phyloP scores from a whole-genome alignment of 169 alveolate species.

The Cyclospora cayetanensis region DNA sequence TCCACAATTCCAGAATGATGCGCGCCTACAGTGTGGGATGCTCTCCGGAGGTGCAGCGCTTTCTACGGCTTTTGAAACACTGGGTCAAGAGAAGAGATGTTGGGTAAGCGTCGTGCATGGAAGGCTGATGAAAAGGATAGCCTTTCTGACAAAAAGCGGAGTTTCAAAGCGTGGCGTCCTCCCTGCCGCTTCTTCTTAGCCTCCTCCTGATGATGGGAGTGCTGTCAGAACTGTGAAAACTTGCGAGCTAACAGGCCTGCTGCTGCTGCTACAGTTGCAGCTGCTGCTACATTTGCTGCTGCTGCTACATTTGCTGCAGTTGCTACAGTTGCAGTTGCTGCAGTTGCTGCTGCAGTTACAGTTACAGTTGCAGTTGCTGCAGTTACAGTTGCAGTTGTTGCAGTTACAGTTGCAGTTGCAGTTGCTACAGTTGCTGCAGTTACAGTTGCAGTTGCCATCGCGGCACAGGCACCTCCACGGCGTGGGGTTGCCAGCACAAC shows the following conservation, averaged over 20 bases:
- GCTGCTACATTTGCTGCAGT: background rate
- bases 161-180: no score
- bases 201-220: no score
- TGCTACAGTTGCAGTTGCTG: background rate
- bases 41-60: background rate
- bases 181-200: no score
- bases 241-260: no score
- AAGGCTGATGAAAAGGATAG: no score
- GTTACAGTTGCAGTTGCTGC: background rate
- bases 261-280: background rate
- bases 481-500: no score
- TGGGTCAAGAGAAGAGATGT: slow-evolving; percentile 28
- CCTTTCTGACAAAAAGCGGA: no score
- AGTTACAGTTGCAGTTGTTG: background rate
- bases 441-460: background rate
- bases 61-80: slow-evolving; percentile 31
- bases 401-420: background rate
- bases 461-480: background rate
- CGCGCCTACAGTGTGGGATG: slow-evolving; percentile 13
- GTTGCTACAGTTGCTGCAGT: background rate
- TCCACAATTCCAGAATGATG: slow-evolving; percentile 45
- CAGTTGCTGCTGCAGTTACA: background rate
- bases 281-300: background rate
- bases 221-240: no score
- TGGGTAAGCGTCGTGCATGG: no score